These are phyloP conservation scores for Malus sylvestris DNA, from an alignment of 306 rosid genomes.

Conservation along the genomic window DNA sequence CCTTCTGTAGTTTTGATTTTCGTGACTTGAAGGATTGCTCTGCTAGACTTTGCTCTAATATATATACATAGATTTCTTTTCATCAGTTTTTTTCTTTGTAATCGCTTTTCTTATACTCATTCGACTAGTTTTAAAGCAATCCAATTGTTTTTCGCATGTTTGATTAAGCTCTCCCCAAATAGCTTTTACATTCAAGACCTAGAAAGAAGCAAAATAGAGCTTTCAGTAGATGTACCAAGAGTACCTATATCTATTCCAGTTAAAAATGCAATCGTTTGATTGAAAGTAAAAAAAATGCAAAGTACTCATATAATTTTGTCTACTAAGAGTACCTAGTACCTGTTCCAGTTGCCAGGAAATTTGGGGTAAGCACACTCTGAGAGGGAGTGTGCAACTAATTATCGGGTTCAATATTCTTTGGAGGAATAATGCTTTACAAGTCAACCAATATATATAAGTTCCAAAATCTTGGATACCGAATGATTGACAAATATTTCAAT, in stretches of 20 bases:
- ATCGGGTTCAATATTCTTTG: not conserved
- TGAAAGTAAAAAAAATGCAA: not conserved
- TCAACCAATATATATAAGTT: not conserved
- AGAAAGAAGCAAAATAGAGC: not conserved
- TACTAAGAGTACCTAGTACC: not conserved
- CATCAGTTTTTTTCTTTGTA: not conserved
- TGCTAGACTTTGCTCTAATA: not conserved
- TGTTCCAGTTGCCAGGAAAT: not conserved
- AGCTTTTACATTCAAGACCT: not conserved
- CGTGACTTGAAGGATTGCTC: not conserved
- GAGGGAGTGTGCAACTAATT: not conserved
- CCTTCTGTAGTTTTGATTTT: not conserved
- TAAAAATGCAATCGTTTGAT: not conserved
- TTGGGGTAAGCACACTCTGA: not conserved
- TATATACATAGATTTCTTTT: not conserved
- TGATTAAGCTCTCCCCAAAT: not conserved
- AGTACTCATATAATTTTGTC: not conserved
- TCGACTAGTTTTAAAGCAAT: not conserved
- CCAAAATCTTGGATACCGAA: not conserved
- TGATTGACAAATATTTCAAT: too few species aligned
- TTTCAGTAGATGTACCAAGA: not conserved
- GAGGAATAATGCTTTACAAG: not conserved
- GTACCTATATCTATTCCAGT: not conserved
- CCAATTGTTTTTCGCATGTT: not conserved
- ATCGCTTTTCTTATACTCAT: not conserved